A percentile compares a stretch with the other conserved stretches of the same genome.
phyloP scores from a whole-genome alignment of 805 yeast species.

The Jamesozyma spencerorum region DNA sequence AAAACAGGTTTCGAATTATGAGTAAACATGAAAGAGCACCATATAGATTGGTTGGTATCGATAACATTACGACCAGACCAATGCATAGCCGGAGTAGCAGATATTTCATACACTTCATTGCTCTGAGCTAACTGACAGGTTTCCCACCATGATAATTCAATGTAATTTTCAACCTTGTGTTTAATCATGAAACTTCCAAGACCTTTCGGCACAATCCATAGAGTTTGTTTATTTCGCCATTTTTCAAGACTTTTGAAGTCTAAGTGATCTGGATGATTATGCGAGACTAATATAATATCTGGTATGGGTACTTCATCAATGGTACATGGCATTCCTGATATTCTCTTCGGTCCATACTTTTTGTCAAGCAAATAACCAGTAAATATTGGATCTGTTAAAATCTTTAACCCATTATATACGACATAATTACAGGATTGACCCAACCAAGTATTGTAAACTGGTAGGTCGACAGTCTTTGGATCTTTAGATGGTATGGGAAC shows the following conservation, averaged over 20 bases:
- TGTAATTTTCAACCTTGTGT: slow-evolving; percentile 49
- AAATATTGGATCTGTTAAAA: slow-evolving; percentile 82
- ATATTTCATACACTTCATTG: slow-evolving; percentile 57
- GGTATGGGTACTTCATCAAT: slow-evolving; percentile 57
- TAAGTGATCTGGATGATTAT: slow-evolving; percentile 92
- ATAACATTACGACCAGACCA: slow-evolving; percentile 86
- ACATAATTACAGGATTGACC: slow-evolving; percentile 84
- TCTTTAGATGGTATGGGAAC: not conserved
- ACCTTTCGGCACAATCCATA: slow-evolving; percentile 91
- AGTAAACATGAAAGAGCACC: slow-evolving; percentile 79
- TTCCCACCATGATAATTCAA: slow-evolving; percentile 95
- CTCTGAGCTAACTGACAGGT: slow-evolving; percentile 35
- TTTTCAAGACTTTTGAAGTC: slow-evolving; percentile 51
- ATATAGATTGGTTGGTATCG: slow-evolving; percentile 72
- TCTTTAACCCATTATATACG: slow-evolving; percentile 60
- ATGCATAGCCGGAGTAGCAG: slow-evolving; percentile 91
- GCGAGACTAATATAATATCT: slow-evolving; percentile 72
- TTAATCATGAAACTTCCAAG: slow-evolving; percentile 49
- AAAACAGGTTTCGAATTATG: slow-evolving; percentile 61
- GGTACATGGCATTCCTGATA: slow-evolving; percentile 66
- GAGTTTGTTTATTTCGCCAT: slow-evolving; percentile 21
- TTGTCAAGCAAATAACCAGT: slow-evolving; percentile 52
- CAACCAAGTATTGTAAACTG: slow-evolving; percentile 60
- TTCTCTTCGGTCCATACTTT: slow-evolving; percentile 71
- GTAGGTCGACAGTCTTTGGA: slow-evolving; percentile 4